A percentile compares a stretch with the other conserved stretches of the same genome.
phyloP scores from a whole-genome alignment of 352 stramenopile genomes.

The Elongisporangium anandrum region DNA sequence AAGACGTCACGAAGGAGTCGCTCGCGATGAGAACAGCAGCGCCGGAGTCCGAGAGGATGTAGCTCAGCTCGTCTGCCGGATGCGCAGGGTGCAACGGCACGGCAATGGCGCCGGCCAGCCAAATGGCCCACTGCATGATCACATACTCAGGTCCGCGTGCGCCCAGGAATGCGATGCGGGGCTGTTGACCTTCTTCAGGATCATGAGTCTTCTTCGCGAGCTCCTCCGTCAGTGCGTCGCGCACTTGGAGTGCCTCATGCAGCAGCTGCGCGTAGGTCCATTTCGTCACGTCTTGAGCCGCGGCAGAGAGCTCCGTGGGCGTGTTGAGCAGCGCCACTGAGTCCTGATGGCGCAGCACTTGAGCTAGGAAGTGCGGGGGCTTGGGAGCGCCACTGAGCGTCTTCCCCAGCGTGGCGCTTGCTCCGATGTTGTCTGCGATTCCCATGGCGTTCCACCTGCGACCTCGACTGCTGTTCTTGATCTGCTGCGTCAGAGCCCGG shows the following conservation, averaged over 20 bases:
- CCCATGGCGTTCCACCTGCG: neutral
- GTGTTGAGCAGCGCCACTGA: constrained; percentile 13
- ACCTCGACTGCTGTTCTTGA: neutral
- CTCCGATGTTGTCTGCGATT: neutral
- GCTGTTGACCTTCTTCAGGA: constrained; percentile 9
- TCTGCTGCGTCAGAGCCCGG: neutral
- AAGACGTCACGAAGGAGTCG: constrained; percentile 22
- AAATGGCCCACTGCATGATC: constrained; percentile 71
- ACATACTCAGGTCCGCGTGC: constrained; percentile 49
- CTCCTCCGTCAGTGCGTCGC: constrained; percentile 18
- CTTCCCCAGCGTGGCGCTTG: neutral
- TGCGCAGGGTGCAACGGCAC: constrained; percentile 63
- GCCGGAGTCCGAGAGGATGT: constrained; percentile 61
- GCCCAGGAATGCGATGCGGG: constrained; percentile 38
- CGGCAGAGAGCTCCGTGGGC: neutral
- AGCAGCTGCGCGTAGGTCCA: constrained; percentile 50
- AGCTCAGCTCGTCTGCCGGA: constrained; percentile 61
- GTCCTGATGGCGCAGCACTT: constrained; percentile 16
- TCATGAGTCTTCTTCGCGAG: constrained; percentile 2
- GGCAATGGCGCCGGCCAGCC: constrained; percentile 55
- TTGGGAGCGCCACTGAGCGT: neutral
- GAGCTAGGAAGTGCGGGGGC: constrained; percentile 19
- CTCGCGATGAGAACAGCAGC: constrained; percentile 43
- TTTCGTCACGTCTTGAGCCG: constrained; percentile 1
- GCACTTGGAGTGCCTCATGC: constrained; percentile 22